These are phyloP conservation scores for Beauveria pseudobassiana DNA, from an alignment of 2,329 filamentous ascomycete species.

Conservation along the genomic window DNA sequence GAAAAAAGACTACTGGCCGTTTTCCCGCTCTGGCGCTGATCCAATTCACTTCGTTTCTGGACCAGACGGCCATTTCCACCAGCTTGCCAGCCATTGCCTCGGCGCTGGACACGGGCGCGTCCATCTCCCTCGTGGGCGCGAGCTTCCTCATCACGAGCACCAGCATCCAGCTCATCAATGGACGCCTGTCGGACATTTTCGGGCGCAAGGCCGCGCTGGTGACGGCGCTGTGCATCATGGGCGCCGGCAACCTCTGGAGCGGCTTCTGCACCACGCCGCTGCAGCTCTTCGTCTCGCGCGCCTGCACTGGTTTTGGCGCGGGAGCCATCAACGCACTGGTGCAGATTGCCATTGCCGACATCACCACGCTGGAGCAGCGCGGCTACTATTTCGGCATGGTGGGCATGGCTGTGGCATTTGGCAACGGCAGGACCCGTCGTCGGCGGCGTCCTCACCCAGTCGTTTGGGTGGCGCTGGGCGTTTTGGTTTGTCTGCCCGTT, in stretches of 20 bases:
- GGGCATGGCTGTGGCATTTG: not conserved
- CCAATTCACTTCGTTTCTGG: slow-evolving; percentile 7
- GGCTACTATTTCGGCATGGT: slow-evolving; percentile 6
- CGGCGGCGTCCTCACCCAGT: slow-evolving; percentile 1
- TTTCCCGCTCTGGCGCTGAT: not conserved
- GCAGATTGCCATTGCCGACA: slow-evolving; percentile 3
- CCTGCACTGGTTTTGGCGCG: not conserved
- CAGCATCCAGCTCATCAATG: slow-evolving; percentile 4
- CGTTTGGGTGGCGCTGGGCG: not conserved
- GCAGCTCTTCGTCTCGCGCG: slow-evolving; percentile 3
- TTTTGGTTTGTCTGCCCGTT: slow-evolving; percentile 7
- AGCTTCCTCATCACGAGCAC: slow-evolving; percentile 7
- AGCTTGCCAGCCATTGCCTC: slow-evolving; percentile 2
- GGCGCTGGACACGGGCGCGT: not conserved
- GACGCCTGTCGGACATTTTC: slow-evolving; percentile 1
- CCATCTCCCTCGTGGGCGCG: slow-evolving; percentile 4
- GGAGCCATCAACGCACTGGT: slow-evolving; percentile 5
- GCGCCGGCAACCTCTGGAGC: slow-evolving; percentile 5
- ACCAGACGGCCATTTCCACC: slow-evolving; percentile 4
- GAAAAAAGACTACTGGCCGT: not conserved
- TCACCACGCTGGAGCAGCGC: not conserved
- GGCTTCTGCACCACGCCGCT: not conserved
- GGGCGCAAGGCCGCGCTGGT: not conserved
- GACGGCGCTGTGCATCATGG: slow-evolving; percentile 1
- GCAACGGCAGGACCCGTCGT: not conserved